Conservation (phyloP, 2,329 filamentous ascomycete genomes). For the Pleoardoris graminearum region DNA sequence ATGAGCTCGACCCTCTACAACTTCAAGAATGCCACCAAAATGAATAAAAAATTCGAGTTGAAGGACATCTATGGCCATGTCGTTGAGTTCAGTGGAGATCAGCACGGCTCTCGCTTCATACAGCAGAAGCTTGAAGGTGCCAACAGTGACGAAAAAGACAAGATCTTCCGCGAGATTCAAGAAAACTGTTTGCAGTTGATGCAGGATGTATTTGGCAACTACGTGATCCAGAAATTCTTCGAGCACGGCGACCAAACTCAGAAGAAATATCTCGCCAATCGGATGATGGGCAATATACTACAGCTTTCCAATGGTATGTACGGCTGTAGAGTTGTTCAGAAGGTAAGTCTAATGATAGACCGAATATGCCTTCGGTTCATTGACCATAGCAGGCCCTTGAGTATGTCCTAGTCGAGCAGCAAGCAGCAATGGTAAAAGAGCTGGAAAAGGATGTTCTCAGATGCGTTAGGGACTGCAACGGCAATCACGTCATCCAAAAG, state of each 20-base stretch:
- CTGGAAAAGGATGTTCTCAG: constrained; percentile 74
- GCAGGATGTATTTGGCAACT: constrained; percentile 97
- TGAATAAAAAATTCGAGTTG: constrained; percentile 75
- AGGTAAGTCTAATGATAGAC: constrained; percentile 56
- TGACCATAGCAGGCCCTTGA: constrained; percentile 70
- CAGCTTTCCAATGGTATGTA: constrained; percentile 86
- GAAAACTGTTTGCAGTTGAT: constrained; percentile 84
- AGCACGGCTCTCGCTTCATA: constrained; percentile 93
- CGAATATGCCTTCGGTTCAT: constrained; percentile 1
- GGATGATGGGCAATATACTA: constrained; percentile 85
- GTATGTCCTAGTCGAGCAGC: constrained; percentile 88
- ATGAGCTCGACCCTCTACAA: constrained; percentile 77
- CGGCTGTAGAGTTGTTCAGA: constrained; percentile 93
- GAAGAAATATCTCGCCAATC: constrained; percentile 81
- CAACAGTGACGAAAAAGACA: constrained; percentile 94
- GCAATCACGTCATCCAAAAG: constrained; percentile 96
- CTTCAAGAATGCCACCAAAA: constrained; percentile 74
- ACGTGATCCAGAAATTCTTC: constrained; percentile 97
- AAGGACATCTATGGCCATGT: constrained; percentile 87
- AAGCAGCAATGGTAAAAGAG: constrained; percentile 80
- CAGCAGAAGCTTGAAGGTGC: constrained; percentile 89
- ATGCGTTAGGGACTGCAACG: constrained; percentile 84
- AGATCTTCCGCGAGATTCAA: constrained; percentile 84
- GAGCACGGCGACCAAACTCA: constrained; percentile 93
- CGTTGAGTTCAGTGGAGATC: constrained; percentile 94